Conservation (phyloP, 306 rosid genomes). For the Heteromeles arbutifolia region DNA sequence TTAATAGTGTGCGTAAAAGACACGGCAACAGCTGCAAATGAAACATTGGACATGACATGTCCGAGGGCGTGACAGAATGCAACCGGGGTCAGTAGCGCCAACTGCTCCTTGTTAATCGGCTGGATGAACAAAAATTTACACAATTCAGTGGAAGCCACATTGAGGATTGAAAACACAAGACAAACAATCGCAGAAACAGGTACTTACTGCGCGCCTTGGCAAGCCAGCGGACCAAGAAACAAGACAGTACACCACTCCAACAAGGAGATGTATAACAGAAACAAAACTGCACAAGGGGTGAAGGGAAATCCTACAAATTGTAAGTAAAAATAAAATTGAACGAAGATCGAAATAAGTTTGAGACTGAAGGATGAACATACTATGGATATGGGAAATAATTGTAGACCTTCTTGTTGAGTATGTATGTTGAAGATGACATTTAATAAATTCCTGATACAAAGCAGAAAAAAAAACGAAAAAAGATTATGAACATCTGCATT, state of each 20-base stretch:
- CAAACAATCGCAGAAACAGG: no score
- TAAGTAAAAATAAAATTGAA: neutral
- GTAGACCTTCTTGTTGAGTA: slow-evolving; percentile 94
- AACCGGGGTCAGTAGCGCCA: no score
- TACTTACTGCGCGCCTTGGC: no score
- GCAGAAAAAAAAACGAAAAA: neutral
- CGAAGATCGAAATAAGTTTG: neutral
- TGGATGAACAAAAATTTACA: no score
- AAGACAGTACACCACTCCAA: slow-evolving; percentile 92
- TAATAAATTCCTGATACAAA: slow-evolving; percentile 67
- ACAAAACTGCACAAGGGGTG: slow-evolving; percentile 57
- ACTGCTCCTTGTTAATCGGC: no score
- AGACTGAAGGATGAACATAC: slow-evolving; percentile 33
- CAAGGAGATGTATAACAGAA: slow-evolving; percentile 77
- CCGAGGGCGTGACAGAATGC: no score
- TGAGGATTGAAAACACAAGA: no score
- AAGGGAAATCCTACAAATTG: neutral
- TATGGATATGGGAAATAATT: slow-evolving; percentile 94
- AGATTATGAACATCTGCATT: neutral
- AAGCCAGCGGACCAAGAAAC: no score
- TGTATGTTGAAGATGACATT: slow-evolving; percentile 90
- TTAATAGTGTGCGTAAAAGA: slow-evolving; percentile 89
- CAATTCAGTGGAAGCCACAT: no score
- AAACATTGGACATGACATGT: no score
- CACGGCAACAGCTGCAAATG: no score